A percentile compares a stretch with the other conserved stretches of the same genome.
phyloP scores from a whole-genome alignment of 2,329 filamentous ascomycete species.

The Colletotrichum aenigma region DNA sequence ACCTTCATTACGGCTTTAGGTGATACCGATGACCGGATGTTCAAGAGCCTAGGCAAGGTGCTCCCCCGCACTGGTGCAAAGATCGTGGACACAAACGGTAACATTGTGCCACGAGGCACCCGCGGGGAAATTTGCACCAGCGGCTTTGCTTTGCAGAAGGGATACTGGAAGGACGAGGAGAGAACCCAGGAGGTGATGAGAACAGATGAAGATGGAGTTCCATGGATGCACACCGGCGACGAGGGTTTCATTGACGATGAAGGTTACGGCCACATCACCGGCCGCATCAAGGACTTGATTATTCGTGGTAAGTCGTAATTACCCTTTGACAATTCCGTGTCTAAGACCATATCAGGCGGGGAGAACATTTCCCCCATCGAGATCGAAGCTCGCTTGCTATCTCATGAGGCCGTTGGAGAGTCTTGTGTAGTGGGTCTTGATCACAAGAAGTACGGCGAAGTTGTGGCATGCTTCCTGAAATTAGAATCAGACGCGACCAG shows the following conservation, averaged over 20 bases:
- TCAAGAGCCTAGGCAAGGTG: not conserved
- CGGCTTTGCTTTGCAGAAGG: slow-evolving; percentile 63
- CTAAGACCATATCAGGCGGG: not conserved
- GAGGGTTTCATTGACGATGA: not conserved
- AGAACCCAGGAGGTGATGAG: slow-evolving; percentile 24
- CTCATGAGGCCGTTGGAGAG: not conserved
- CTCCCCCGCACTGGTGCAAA: not conserved
- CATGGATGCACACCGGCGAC: not conserved
- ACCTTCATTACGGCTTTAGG: not conserved
- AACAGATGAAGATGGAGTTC: not conserved
- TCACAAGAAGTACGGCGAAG: not conserved
- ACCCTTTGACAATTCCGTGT: not conserved
- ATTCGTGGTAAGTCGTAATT: not conserved
- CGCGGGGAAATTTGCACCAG: slow-evolving; percentile 68
- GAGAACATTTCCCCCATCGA: not conserved
- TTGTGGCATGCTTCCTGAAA: not conserved
- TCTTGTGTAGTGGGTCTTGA: not conserved
- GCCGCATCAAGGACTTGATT: not conserved
- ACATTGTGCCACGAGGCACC: slow-evolving; percentile 54
- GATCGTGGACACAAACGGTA: not conserved
- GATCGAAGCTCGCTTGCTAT: not conserved
- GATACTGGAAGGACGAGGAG: slow-evolving; percentile 64
- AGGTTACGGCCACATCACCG: not conserved
- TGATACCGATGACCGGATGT: not conserved
- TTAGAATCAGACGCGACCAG: not conserved